Conservation (phyloP, 805 yeast genomes). For the Candida piceae region DNA sequence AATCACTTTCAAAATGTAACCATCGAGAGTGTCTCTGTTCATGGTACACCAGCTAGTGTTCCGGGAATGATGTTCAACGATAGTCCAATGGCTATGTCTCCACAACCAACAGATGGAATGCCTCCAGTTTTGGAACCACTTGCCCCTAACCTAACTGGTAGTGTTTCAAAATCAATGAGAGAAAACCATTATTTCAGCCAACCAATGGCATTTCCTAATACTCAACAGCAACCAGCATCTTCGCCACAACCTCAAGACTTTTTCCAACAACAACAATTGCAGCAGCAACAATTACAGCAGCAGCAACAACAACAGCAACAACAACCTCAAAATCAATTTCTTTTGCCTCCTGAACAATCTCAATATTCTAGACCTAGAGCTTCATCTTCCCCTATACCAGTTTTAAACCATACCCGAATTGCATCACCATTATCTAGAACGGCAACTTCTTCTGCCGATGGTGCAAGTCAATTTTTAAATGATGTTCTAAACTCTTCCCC, state of each 20-base stretch:
- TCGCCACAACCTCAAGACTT: not conserved
- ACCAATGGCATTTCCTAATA: conserved; percentile 1
- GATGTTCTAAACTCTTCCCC: conserved; percentile 18
- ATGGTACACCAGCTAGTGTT: conserved; percentile 60
- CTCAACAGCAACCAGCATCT: not conserved
- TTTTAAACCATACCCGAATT: conserved; percentile 10
- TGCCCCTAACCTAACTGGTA: conserved; percentile 49
- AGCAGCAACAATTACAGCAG: conserved; percentile 1
- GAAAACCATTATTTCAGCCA: too few relatives aligned
- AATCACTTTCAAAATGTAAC: conserved; percentile 72
- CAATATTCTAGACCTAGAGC: conserved; percentile 16
- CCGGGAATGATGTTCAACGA: conserved; percentile 26
- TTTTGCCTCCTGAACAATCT: conserved; percentile 14
- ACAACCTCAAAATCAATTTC: conserved; percentile 1
- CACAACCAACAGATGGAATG: conserved; percentile 5
- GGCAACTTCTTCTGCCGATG: conserved; percentile 12
- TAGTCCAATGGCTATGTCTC: conserved; percentile 8
- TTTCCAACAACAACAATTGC: conserved; percentile 1
- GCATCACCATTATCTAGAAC: conserved; percentile 21
- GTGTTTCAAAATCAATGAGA: conserved; percentile 45
- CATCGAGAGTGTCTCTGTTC: conserved; percentile 71
- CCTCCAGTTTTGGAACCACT: conserved; percentile 29
- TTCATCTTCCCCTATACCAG: conserved; percentile 18
- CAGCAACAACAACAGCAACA: conserved; percentile 4
- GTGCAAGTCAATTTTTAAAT: conserved; percentile 18